Evolutionary conservation across 495 filamentous ascomycete species (phyloP), one percentile per base, ranked within the genome.

Genomic region (Chlorociboria aeruginascens): DNA sequence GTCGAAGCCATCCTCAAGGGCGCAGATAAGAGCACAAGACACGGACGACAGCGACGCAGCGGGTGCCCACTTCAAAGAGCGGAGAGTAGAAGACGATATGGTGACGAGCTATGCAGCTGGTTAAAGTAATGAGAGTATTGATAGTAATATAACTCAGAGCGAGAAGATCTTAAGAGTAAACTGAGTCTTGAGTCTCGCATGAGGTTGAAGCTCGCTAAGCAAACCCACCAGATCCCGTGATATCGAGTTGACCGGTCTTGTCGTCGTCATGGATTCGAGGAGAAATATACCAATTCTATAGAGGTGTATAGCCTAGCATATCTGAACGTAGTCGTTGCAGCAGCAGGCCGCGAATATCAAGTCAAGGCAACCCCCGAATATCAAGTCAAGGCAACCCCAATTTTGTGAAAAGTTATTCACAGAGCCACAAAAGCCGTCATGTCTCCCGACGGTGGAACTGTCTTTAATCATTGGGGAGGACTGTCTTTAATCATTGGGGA

Each of bases 1-100:
- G 34, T 48, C 14, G 35, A 48, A 43, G 46, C 46, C 46, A 48
- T 48, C 40, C 35, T 48, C 32, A 14, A 48, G 8, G 37, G 46
- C 46, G n/a, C 35, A 41, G 14, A 41, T 28, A 41, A 41, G 30
- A 17, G 37, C 46, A 48, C 35, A 33, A 41, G 37, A 41, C 46
- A 16, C n/a, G 46, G 36, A 48, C 35, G 46, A 48, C 32, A 48
- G 37, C 46, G 17, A 20, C 40, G 40, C 46, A 37, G 46, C 46
- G 8, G 46, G 37, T 32, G 46, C 35, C 35, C 46, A 20, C n/a
- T n/a, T n/a, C n/a, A n/a, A n/a, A n/a, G 16, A 37, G 32, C 36
- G 36, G 16, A 48, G 36, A 37, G 46, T 37, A 8, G 16, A 48
- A 2, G 46, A 43, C 35, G 11, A 37, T 48, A 41, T 48, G 36